Evolutionary conservation across 306 rosid species (phyloP).

Genomic region (Rubus idaeus): DNA sequence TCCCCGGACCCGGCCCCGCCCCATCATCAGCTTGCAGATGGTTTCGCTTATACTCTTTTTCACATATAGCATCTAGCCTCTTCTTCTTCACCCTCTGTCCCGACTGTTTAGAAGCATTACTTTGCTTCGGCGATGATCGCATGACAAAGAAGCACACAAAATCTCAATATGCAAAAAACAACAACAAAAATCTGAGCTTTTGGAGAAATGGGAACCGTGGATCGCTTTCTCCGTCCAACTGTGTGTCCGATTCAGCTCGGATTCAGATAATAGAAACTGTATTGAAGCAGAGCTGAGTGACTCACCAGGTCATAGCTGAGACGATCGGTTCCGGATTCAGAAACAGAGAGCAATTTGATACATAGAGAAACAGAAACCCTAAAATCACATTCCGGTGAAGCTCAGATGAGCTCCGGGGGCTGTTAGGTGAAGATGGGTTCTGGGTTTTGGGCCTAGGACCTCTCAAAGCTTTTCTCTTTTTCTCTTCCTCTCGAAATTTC

Average conservation of each 20-base stretch:
- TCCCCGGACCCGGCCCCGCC: conserved; percentile 27
- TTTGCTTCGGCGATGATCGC: conserved; percentile 61
- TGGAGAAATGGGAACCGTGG: conserved; percentile 33
- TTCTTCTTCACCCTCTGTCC: conserved; percentile 77
- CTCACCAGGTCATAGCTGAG: conserved; percentile 36
- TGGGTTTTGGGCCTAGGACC: not conserved
- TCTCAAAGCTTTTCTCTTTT: conserved; percentile 1
- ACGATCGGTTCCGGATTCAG: conserved; percentile 20
- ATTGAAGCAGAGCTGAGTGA: conserved; percentile 12
- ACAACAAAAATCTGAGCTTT: conserved; percentile 3
- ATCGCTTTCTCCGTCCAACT: conserved; percentile 34
- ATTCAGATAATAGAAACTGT: conserved; percentile 27
- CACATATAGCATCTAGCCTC: conserved; percentile 90
- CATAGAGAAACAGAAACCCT: conserved; percentile 52
- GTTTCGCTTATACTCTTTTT: conserved; percentile 65
- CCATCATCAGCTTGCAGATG: conserved; percentile 45
- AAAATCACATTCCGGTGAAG: conserved; percentile 35
- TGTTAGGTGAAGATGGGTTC: conserved; percentile 22
- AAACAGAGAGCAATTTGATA: not conserved
- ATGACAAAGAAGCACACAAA: conserved; percentile 42
- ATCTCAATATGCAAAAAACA: not conserved
- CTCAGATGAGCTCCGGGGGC: conserved; percentile 1
- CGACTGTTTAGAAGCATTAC: conserved; percentile 37
- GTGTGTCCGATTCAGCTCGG: conserved; percentile 26
- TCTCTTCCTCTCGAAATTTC: conserved; percentile 22